These are phyloP conservation scores for Hibiscus trionum DNA, from an alignment of 345 rosid genomes.

Conservation along the genomic window DNA sequence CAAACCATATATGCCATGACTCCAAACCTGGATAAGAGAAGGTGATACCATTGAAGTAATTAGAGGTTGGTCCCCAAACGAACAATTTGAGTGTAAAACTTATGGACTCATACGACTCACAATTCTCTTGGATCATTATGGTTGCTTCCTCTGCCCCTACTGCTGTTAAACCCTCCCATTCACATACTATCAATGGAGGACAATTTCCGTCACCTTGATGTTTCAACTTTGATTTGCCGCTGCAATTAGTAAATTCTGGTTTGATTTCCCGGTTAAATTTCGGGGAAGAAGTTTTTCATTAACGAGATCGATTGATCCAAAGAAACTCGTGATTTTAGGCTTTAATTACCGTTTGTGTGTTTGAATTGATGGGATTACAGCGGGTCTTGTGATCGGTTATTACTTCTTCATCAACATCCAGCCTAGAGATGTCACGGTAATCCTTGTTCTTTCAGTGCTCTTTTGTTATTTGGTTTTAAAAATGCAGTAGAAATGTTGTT, in stretches of 20 bases:
- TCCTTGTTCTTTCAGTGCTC: not conserved
- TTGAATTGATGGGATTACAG: conserved; percentile 46
- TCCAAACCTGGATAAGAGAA: too few relatives aligned
- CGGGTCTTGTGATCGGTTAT: conserved; percentile 75
- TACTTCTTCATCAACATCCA: conserved; percentile 64
- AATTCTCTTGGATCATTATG: too few relatives aligned
- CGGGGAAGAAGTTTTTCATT: not conserved
- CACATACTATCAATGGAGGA: not conserved
- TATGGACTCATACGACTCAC: too few relatives aligned
- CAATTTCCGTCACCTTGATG: not conserved
- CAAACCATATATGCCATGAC: too few relatives aligned
- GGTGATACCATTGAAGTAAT: too few relatives aligned
- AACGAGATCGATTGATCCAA: not conserved
- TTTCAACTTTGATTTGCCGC: not conserved
- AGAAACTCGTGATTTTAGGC: not conserved
- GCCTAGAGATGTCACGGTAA: conserved; percentile 73
- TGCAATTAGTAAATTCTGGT: not conserved
- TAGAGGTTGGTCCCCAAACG: too few relatives aligned
- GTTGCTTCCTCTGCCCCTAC: too few relatives aligned
- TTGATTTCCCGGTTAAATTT: not conserved
- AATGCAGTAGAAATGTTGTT: not conserved
- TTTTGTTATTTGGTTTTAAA: not conserved
- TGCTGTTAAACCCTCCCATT: too few relatives aligned
- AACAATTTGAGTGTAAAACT: too few relatives aligned
- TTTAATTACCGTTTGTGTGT: too few relatives aligned